Base-by-base conservation (phyloP, 2,329 filamentous ascomycete genomes). In the Hortaea werneckii region DNA sequence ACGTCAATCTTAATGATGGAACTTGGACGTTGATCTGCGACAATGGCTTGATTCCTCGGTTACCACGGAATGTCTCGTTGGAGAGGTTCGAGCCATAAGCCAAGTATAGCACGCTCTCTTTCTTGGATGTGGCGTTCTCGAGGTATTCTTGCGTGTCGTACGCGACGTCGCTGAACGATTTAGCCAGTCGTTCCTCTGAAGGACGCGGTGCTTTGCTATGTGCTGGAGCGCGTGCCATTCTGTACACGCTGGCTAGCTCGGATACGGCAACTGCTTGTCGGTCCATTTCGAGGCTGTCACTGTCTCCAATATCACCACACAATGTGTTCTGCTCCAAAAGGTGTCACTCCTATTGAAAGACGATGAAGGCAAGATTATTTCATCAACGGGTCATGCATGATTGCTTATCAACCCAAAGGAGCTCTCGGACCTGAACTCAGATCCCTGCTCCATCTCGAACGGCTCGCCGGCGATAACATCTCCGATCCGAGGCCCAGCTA, bases 1-100 rank as follows among this genome's bases (percentile, higher is more conserved):
- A 95, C 5, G 82, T 85, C 43, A 98, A 72, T 42, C 78, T 74
- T 41, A 96, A 72, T 5, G 78, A 76, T 0, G 92, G 92, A 2
- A 87, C 87, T 5, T 83, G 77, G 6, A 95, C 90, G 59, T 88
- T 88, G 59, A 89, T 68, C 52, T 85, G 78, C 35, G 86, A 87
- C 10, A 96, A 58, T 0, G 92, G 92, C 27, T 77, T 78, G 66
- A 96, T 90, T 49, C 83, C 83, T 43, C 90, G 82, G 49, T 67
- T 71, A 48, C 84, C 85, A 41, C 82, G 75, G 65, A 96, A 95
- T 0, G 85, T 94, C 62, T 87, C 71, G 10, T 82, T 79, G 50
- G 76, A 80, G 50, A 96, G 77, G 64, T 96, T 96, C 43, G 88
- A 95, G 54, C 90, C 92, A 63, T 95, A 96, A 8, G 89, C 90